Evolutionary conservation across 352 stramenopile species (phyloP).

Genomic region (Phytophthora podocarpi): DNA sequence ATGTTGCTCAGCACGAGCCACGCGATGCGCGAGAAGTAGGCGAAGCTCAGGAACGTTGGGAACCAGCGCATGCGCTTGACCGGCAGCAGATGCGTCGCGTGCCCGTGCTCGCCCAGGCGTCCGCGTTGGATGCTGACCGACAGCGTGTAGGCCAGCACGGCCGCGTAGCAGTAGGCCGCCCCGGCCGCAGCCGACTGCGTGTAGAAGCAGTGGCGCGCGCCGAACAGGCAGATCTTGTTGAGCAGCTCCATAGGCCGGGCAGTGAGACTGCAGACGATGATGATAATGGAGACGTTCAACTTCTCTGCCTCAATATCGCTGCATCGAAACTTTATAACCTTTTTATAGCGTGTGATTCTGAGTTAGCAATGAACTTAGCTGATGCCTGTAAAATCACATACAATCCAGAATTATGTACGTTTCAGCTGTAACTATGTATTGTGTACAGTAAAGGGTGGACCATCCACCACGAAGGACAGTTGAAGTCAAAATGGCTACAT

Average conservation of each 20-base stretch:
- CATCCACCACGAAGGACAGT: no score
- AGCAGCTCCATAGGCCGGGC: conserved; percentile 87
- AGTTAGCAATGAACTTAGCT: no score
- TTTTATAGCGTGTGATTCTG: no score
- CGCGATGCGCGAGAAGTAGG: conserved; percentile 71
- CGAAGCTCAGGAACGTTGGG: conserved; percentile 76
- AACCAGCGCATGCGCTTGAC: conserved; percentile 88
- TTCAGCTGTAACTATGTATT: no score
- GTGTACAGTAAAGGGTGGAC: no score
- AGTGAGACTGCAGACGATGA: no score
- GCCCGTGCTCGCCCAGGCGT: conserved; percentile 78
- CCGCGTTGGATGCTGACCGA: conserved; percentile 75
- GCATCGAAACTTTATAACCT: no score
- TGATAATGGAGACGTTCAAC: no score
- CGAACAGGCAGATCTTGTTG: conserved; percentile 76
- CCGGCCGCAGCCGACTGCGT: conserved; percentile 67
- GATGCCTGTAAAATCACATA: no score
- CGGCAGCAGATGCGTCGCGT: conserved; percentile 78
- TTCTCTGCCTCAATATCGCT: no score
- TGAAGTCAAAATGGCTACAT: no score
- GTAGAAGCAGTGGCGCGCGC: conserved; percentile 78
- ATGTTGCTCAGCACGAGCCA: conserved; percentile 83
- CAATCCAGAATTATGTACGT: no score
- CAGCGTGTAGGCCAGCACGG: conserved; percentile 70
- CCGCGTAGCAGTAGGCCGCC: conserved; percentile 72